phyloP scores from a whole-genome alignment of 2,329 filamentous ascomycete genomes.

The Pyrenophora tritici-repentis region DNA sequence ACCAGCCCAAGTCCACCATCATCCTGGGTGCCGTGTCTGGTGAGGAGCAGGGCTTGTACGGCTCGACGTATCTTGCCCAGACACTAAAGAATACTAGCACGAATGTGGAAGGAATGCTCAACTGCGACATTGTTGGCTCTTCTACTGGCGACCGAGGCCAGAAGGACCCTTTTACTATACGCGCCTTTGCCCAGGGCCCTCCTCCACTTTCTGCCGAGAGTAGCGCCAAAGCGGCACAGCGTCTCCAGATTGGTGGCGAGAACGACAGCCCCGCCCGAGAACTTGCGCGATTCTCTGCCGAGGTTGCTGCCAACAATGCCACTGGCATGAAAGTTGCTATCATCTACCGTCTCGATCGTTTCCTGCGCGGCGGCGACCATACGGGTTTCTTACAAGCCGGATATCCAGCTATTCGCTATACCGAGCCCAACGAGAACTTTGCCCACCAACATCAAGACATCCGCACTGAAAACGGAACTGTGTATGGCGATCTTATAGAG shows the following conservation, averaged over 20 bases:
- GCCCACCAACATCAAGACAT: slow-evolving; percentile 63
- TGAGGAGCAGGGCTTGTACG: slow-evolving; percentile 63
- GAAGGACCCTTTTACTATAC: slow-evolving; percentile 57
- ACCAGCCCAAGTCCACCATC: slow-evolving; percentile 57
- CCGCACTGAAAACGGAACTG: slow-evolving; percentile 55
- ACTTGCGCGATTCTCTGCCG: slow-evolving; percentile 60
- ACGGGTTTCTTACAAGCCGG: slow-evolving; percentile 60
- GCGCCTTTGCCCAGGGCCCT: slow-evolving; percentile 60
- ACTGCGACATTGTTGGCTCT: slow-evolving; percentile 63
- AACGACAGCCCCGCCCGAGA: slow-evolving; percentile 62
- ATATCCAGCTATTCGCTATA: slow-evolving; percentile 61
- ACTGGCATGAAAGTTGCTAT: slow-evolving; percentile 62
- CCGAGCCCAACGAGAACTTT: slow-evolving; percentile 63
- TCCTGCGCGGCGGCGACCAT: slow-evolving; percentile 63
- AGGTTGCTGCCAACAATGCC: slow-evolving; percentile 58
- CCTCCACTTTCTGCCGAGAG: slow-evolving; percentile 50
- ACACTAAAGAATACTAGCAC: slow-evolving; percentile 57
- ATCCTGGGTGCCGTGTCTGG: slow-evolving; percentile 63
- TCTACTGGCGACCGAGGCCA: slow-evolving; percentile 53
- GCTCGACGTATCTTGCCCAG: slow-evolving; percentile 58
- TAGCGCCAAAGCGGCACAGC: slow-evolving; percentile 42
- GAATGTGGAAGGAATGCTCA: slow-evolving; percentile 63
- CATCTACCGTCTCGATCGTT: slow-evolving; percentile 62
- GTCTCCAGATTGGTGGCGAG: slow-evolving; percentile 53
- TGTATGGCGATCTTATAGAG: slow-evolving; percentile 61